Base-by-base conservation (phyloP, 345 rosid species). In the Aquilaria malaccensis region DNA sequence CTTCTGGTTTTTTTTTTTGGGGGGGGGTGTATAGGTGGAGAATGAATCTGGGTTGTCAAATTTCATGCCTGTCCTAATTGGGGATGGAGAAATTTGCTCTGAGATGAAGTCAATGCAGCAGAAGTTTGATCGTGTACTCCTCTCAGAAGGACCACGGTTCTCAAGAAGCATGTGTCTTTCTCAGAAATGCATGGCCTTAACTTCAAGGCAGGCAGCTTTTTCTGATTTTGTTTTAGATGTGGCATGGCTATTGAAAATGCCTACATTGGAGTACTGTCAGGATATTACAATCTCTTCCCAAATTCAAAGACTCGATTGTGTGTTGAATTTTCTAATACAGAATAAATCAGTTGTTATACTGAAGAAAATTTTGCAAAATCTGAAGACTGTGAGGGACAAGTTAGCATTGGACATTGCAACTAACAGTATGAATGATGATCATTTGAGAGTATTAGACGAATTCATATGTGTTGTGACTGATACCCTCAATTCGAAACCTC, bases 11-110 rank as follows among this genome's bases (percentile, higher is more conserved):
- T 37, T 37, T 37, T 37, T 22, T 22, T 22, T 22, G 22, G 22
- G 22, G 22, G 22, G 22, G 22, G 22, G 22, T 22, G 22, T 22
- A 22, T 71, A 94, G 99, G 95, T 90, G 50, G 99, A 94, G 71
- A 90, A 83, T 72, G 87, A 86, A 68, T 83, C 85, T 60, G 97
- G 99, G 52, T 66, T 94, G 48, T 94, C 99, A 50, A 94, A 90
- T 78, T 90, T 88, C 71, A 79, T 94, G 68, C 97, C 99, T 50
- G 61, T 94, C 37, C 74, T 94, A 14, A 73, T 94, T 31, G 92
- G 89, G 49, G 83, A 90, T 70, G 61, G 65, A 72, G 83, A 83
- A 62, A 81, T 77, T 64, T 94, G 99, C 64, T 80, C 77, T 10
- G 97, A 94, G 78, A 84, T 94, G 82, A 74, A 71, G 70, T 68